A percentile compares a stretch with the other conserved stretches of the same genome.
These are phyloP conservation scores for Spatholobus suberectus DNA, from an alignment of 306 rosid species.

Conservation along the genomic window DNA sequence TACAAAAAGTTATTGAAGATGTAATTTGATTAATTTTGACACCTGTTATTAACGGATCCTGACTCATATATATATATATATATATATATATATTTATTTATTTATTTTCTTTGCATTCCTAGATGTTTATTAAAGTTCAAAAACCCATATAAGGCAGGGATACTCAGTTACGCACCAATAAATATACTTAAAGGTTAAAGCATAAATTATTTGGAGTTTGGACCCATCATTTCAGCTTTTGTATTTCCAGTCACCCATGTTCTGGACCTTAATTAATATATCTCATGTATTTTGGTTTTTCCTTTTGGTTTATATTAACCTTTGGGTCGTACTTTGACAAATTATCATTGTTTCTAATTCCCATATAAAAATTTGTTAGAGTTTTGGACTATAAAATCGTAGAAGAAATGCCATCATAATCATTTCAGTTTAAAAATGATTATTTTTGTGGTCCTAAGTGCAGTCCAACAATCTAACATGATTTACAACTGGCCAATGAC, in stretches of 20 bases:
- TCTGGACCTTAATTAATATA: no score
- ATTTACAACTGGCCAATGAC: background rate
- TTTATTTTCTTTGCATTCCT: no score
- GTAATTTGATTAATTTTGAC: no score
- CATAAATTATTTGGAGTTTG: background rate
- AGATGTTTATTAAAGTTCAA: no score
- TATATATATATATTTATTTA: no score
- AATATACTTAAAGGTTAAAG: no score
- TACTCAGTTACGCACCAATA: no score
- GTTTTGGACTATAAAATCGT: background rate
- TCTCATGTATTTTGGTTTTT: background rate
- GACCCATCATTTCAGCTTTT: background rate
- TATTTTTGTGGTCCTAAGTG: slow-evolving; percentile 18
- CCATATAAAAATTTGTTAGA: background rate
- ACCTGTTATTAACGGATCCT: no score
- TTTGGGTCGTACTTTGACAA: background rate
- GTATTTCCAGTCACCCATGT: background rate
- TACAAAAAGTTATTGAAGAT: no score
- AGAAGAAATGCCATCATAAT: background rate
- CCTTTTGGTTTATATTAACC: background rate
- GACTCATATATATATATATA: no score
- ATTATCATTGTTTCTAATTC: background rate
- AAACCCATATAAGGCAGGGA: no score
- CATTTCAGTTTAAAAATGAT: background rate
- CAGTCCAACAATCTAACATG: background rate